phyloP scores from a whole-genome alignment of 2,329 filamentous ascomycete species.

The Sporothrix schenckii region DNA sequence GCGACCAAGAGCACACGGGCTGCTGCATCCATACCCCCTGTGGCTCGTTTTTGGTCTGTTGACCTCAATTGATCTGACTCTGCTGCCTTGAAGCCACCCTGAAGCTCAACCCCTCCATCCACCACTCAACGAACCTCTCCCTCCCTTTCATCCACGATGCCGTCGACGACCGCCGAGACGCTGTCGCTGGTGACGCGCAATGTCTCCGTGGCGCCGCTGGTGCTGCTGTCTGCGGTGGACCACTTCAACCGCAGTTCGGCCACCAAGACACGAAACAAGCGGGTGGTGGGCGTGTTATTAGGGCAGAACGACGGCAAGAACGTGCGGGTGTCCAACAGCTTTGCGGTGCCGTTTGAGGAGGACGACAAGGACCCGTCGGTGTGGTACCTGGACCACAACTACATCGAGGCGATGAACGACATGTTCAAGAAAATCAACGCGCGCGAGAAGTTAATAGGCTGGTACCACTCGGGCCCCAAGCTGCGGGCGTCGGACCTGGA shows the following conservation, averaged over 20 bases:
- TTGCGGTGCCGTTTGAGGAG: slow-evolving; percentile 97
- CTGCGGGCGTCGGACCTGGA: slow-evolving; percentile 93
- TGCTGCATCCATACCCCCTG: neutral
- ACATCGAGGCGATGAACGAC: slow-evolving; percentile 98
- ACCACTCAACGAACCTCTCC: neutral
- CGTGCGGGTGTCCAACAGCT: slow-evolving; percentile 97
- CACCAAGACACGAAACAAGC: slow-evolving; percentile 79
- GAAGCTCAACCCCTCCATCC: neutral
- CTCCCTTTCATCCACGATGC: slow-evolving; percentile 62
- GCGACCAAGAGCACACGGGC: slow-evolving; percentile 8
- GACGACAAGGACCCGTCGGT: slow-evolving; percentile 98
- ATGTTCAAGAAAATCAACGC: slow-evolving; percentile 99
- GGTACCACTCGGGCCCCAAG: slow-evolving; percentile 99
- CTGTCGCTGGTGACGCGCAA: slow-evolving; percentile 91
- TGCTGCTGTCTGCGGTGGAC: slow-evolving; percentile 96
- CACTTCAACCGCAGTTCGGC: slow-evolving; percentile 93
- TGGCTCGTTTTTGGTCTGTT: neutral
- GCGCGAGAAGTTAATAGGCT: slow-evolving; percentile 96
- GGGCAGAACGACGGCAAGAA: slow-evolving; percentile 96
- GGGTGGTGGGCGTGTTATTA: slow-evolving; percentile 91
- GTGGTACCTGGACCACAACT: slow-evolving; percentile 99
- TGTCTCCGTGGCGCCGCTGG: slow-evolving; percentile 95
- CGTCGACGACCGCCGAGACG: slow-evolving; percentile 94
- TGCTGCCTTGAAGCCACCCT: neutral
- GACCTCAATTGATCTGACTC: slow-evolving; percentile 2